phyloP scores from a whole-genome alignment of 495 filamentous ascomycete species.

The Apodospora peruviana region DNA sequence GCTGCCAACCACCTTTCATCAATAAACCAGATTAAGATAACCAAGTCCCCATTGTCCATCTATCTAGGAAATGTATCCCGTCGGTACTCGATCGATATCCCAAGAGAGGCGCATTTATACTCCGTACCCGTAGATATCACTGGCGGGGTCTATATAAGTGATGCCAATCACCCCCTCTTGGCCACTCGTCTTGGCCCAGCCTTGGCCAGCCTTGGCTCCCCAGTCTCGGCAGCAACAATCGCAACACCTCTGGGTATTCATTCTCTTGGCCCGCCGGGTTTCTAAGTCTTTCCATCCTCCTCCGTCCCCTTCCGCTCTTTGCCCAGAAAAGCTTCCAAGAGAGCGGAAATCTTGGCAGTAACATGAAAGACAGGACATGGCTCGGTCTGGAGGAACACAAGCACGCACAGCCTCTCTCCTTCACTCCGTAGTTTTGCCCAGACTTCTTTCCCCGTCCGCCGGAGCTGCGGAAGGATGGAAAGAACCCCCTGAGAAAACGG shows the following conservation, averaged over 20 bases:
- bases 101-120: too few species aligned
- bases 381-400: too few species aligned
- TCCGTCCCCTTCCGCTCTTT: neutral
- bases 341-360: constrained; percentile 5
- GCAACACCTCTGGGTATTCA: too few species aligned
- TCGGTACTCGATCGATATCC: too few species aligned
- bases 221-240: neutral
- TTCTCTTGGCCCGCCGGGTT: neutral
- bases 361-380: neutral
- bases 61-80: too few species aligned
- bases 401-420: neutral
- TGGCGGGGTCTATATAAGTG: too few species aligned
- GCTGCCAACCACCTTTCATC: too few species aligned
- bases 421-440: neutral
- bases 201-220: neutral
- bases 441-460: neutral
- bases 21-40: too few species aligned
- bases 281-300: neutral
- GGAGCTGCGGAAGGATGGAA: too few species aligned
- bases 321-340: neutral
- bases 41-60: too few species aligned
- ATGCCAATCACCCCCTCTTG: neutral
- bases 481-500: too few species aligned
- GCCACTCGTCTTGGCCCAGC: neutral
- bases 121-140: too few species aligned